Conservation (phyloP, 2,329 filamentous ascomycete genomes). For the Neonectria punicea region DNA sequence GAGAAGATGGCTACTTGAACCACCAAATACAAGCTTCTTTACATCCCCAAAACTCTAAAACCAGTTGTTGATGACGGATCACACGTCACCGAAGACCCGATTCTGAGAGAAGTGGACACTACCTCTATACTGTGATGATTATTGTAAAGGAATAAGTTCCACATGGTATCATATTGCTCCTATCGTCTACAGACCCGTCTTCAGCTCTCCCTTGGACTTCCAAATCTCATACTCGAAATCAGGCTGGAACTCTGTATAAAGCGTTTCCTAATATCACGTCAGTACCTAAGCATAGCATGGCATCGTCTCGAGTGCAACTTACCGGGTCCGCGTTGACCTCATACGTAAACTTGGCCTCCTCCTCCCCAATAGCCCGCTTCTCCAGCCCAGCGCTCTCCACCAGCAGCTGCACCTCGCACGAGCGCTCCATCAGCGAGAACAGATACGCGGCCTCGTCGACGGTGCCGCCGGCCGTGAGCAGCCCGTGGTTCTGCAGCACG, state of each 20-base stretch:
- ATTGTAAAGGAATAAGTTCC: not conserved
- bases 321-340: constrained; percentile 46
- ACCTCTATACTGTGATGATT: not conserved
- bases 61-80: not conserved
- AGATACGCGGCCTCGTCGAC: constrained; percentile 75
- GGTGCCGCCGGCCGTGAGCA: constrained; percentile 70
- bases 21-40: too few relatives aligned
- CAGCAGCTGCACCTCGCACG: constrained; percentile 48
- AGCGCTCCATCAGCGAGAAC: constrained; percentile 54
- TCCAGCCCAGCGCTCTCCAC: constrained; percentile 43
- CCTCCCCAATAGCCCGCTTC: constrained; percentile 47
- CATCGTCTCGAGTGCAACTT: not conserved
- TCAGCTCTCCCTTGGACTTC: constrained; percentile 43
- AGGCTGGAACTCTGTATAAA: constrained; percentile 50
- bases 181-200: constrained; percentile 22
- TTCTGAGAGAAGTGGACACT: not conserved
- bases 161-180: not conserved
- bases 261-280: constrained; percentile 37
- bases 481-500: constrained; percentile 72
- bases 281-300: not conserved
- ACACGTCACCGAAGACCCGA: not conserved
- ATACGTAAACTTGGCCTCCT: constrained; percentile 54
- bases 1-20: too few relatives aligned
- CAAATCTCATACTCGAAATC: constrained; percentile 49
- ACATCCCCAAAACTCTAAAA: not conserved